Evolutionary conservation across 139 green algal genomes (phyloP).

Genomic region (Spirogloea muscicola): DNA sequence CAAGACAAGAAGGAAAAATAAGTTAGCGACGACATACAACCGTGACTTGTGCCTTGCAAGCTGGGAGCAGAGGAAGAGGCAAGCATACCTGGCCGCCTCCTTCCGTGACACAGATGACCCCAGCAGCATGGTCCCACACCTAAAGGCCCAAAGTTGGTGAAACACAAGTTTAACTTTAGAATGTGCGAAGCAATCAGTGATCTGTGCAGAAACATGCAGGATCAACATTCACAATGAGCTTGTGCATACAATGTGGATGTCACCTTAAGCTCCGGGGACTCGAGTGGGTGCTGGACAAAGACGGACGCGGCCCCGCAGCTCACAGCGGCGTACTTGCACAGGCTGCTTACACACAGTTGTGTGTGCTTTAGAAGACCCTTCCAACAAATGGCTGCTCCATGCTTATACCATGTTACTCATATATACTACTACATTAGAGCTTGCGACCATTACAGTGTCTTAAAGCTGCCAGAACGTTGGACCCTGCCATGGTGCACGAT

Average conservation of each 20-base stretch:
- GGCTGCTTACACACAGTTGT: too few relatives aligned
- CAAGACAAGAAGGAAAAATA: neutral
- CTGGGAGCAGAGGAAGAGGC: neutral
- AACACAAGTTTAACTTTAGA: too few relatives aligned
- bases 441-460: too few relatives aligned
- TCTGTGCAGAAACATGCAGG: neutral
- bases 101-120: slow-evolving; percentile 35
- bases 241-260: neutral
- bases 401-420: too few relatives aligned
- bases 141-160: too few relatives aligned
- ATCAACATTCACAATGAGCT: neutral
- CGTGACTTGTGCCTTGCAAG: neutral
- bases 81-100: slow-evolving; percentile 23
- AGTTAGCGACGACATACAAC: neutral
- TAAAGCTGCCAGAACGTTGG: too few relatives aligned
- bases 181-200: too few relatives aligned
- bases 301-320: slow-evolving; percentile 1
- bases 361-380: too few relatives aligned
- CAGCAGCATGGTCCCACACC: slow-evolving; percentile 43
- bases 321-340: slow-evolving; percentile 45
- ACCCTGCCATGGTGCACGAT: too few relatives aligned
- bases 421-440: too few relatives aligned
- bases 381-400: too few relatives aligned
- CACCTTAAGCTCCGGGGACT: slow-evolving; percentile 3
- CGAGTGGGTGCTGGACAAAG: slow-evolving; percentile 35